Evolutionary conservation across 805 yeast species (phyloP).

Genomic region (Lipomyces chichibuensis): DNA sequence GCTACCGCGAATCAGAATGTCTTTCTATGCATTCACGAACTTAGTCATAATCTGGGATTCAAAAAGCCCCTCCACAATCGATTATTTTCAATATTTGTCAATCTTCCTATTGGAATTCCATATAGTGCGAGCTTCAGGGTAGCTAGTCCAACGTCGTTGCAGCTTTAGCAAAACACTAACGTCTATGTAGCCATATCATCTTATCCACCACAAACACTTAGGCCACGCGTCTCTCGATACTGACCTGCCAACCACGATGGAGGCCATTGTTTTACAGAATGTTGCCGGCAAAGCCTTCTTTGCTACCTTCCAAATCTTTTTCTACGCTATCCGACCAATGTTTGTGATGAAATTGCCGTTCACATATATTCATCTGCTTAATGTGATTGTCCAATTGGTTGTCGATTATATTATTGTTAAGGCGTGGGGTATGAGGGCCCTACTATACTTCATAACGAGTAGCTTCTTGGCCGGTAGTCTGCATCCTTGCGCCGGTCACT

Average conservation of each 20-base stretch:
- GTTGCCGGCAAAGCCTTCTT: conserved; percentile 87
- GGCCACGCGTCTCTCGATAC: conserved; percentile 86
- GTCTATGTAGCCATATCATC: conserved; percentile 67
- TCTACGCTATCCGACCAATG: conserved; percentile 90
- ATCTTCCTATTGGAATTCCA: conserved; percentile 87
- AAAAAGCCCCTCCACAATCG: conserved; percentile 76
- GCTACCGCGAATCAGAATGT: conserved; percentile 85
- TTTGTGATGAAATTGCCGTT: conserved; percentile 74
- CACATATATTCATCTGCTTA: conserved; percentile 73
- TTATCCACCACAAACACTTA: conserved; percentile 84
- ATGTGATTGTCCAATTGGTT: conserved; percentile 58
- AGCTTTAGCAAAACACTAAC: background rate
- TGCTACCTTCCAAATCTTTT: conserved; percentile 81
- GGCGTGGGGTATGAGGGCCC: conserved; percentile 65
- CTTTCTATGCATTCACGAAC: conserved; percentile 85
- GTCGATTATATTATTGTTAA: conserved; percentile 63
- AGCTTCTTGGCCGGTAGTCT: conserved; percentile 87
- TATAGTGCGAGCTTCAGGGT: conserved; percentile 78
- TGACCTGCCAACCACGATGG: conserved; percentile 80
- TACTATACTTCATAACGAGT: conserved; percentile 69
- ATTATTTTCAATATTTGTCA: conserved; percentile 73
- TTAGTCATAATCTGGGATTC: conserved; percentile 83
- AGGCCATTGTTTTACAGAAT: conserved; percentile 72
- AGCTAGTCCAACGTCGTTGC: conserved; percentile 9
- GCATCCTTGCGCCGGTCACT: conserved; percentile 95